phyloP scores from a whole-genome alignment of 2,329 filamentous ascomycete genomes.

The Fusarium sp. region DNA sequence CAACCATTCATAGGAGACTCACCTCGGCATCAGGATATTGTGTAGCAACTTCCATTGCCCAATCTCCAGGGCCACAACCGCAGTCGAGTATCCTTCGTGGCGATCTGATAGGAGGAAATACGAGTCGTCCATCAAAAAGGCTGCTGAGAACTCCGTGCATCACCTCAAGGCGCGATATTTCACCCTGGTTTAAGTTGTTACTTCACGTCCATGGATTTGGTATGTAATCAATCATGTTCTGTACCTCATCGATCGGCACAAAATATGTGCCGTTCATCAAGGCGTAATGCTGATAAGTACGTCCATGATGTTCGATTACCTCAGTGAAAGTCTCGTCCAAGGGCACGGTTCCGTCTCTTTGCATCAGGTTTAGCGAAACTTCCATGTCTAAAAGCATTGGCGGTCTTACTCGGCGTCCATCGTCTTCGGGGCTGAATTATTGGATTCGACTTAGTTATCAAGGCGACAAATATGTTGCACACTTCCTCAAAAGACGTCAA shows the following conservation, averaged over 20 bases:
- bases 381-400: conserved; percentile 15
- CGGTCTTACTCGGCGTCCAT: conserved; percentile 54
- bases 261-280: conserved; percentile 75
- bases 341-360: conserved; percentile 63
- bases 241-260: conserved; percentile 78
- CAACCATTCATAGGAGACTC: conserved; percentile 37
- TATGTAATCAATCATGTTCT: conserved; percentile 30
- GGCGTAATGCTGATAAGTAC: conserved; percentile 76
- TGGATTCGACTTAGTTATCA: conserved; percentile 12
- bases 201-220: conserved; percentile 11
- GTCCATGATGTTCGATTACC: conserved; percentile 70
- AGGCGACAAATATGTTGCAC: conserved; percentile 17
- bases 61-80: conserved; percentile 78
- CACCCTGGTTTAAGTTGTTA: conserved; percentile 66
- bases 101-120: conserved; percentile 75
- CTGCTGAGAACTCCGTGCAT: conserved; percentile 73
- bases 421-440: conserved; percentile 19
- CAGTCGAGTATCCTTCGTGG: conserved; percentile 76
- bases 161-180: conserved; percentile 73
- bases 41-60: conserved; percentile 77
- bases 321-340: conserved; percentile 71
- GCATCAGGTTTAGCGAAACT: conserved; percentile 43
- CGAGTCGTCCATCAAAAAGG: conserved; percentile 75
- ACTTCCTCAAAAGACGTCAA: conserved; percentile 22
- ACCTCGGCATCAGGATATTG: conserved; percentile 75